Percentiles rank a stretch among this genome's conserved stretches.
phyloP scores from a whole-genome alignment of 495 filamentous ascomycete species.

The Aspergillus sclerotioniger region DNA sequence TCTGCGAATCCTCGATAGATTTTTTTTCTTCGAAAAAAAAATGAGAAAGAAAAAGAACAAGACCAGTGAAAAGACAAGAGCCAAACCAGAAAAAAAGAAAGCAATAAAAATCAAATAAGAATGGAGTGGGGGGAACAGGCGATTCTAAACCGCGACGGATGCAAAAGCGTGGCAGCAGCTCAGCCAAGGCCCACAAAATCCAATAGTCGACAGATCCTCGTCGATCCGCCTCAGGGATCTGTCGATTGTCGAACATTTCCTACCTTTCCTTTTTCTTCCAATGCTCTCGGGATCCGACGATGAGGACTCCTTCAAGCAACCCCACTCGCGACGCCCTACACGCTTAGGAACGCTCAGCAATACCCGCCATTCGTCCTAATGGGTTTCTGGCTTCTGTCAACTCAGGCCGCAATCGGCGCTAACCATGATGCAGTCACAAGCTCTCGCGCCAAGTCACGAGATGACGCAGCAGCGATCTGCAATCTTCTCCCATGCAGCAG shows the following conservation, averaged over 20 bases:
- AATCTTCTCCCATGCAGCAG: conserved; percentile 18
- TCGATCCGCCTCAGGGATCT: conserved; percentile 43
- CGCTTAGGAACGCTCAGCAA: not conserved
- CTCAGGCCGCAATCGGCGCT: conserved; percentile 5
- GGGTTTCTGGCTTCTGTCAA: conserved; percentile 14
- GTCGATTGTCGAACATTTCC: conserved; percentile 24
- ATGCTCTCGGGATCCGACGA: not conserved
- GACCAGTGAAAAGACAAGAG: not conserved
- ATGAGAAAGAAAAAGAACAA: not conserved
- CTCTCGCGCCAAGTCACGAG: conserved; percentile 22
- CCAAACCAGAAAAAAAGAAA: conserved; percentile 4
- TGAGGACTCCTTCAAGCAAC: not conserved
- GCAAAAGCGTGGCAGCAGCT: conserved; percentile 32
- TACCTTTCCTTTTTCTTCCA: conserved; percentile 12
- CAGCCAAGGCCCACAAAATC: conserved; percentile 42
- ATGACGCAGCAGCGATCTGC: conserved; percentile 25
- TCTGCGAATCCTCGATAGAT: not conserved
- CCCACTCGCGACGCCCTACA: not conserved
- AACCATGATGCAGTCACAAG: conserved; percentile 21
- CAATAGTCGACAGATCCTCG: conserved; percentile 49
- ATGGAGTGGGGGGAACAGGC: conserved; percentile 1
- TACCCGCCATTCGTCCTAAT: conserved; percentile 7
- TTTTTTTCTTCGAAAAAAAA: not conserved
- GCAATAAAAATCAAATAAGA: conserved; percentile 4
- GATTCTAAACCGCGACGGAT: conserved; percentile 7